Base-by-base conservation (phyloP, 805 yeast genomes). In the Torulaspora quercuum region DNA sequence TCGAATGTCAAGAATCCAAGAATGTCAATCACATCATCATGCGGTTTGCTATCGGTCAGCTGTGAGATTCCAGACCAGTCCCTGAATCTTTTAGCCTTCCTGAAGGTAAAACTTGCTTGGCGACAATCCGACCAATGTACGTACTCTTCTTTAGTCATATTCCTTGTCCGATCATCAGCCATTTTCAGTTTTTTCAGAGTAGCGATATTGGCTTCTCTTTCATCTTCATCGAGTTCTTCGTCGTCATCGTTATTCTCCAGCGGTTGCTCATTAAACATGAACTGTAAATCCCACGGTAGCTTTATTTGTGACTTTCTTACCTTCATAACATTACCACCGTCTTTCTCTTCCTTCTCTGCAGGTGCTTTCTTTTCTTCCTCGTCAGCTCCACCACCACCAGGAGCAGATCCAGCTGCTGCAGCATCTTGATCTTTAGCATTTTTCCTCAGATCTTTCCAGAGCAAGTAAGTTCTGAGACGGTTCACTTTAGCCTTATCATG, bases 71-170 rank as follows among this genome's bases (percentile, higher is more conserved):
- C 95, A 11, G 95, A 90, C 98, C 98, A 92, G 52, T 92, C 98
- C 54, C 90, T 75, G 58, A 92, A 92, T 53, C 97, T 68, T 58
- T 88, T 88, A n/a, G 84, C 83, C 59, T 92, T 92, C 49, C 97
- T 73, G 53, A 88, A 92, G 1, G 98, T 92, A 59, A 92, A 92
- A 41, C 94, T 81, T 1, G 97, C 97, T 61, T 92, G 98, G 44
- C 98, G 76, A 63, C 98, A 92, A 55, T 92, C 98, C 8, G 95
- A 85, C 97, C 97, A 92, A 59, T 92, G 98, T 11, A 89, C 98
- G 54, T 92, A 92, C 57, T 92, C 98, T 52, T 92, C 96, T 55
- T 80, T 82, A 1, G 98, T 92, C 98, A 92, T 92, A 49, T 82
- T 75, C 46, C 71, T 76, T 0, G 98, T 92, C 44, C 98, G 72